Conservation (phyloP, 805 yeast genomes). For the Nakazawaea peltata region DNA sequence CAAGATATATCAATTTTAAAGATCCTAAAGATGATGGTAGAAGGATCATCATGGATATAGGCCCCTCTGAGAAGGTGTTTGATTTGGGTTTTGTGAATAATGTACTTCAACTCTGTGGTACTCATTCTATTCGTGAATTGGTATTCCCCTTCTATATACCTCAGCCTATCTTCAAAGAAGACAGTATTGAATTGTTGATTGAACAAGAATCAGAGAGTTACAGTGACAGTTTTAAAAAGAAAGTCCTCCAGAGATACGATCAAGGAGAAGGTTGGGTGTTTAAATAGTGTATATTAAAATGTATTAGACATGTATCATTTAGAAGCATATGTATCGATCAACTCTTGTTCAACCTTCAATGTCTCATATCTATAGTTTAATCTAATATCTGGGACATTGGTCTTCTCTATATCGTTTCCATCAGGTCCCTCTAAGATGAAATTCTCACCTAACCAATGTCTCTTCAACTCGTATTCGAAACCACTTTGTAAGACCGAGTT, state of each 20-base stretch:
- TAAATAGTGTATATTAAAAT: no score
- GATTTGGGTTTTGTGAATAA: constrained; percentile 31
- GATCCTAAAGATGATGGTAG: constrained; percentile 21
- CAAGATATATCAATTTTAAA: constrained; percentile 36
- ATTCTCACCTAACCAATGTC: constrained; percentile 84
- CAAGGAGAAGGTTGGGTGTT: constrained; percentile 21
- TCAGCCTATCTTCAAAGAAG: no score
- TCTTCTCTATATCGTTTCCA: constrained; percentile 86
- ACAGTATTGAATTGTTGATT: constrained; percentile 13
- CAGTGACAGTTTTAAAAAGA: constrained; percentile 16
- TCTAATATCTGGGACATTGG: constrained; percentile 90
- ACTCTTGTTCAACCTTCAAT: constrained; percentile 56
- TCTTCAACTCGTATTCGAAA: constrained; percentile 78
- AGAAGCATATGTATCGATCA: constrained; percentile 50
- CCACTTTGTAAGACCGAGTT: constrained; percentile 94
- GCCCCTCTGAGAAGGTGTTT: constrained; percentile 25
- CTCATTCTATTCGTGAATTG: no score
- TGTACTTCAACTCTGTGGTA: no score
- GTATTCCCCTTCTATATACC: no score
- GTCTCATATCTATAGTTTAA: constrained; percentile 81
- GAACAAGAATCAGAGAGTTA: constrained; percentile 21
- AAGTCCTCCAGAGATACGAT: constrained; percentile 18
- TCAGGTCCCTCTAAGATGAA: constrained; percentile 52
- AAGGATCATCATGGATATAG: constrained; percentile 29
- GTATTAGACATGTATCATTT: constrained; percentile 13